Evolutionary conservation across 192 early-diverging fungal species (phyloP).

Genomic region (Entomortierella beljakovae): DNA sequence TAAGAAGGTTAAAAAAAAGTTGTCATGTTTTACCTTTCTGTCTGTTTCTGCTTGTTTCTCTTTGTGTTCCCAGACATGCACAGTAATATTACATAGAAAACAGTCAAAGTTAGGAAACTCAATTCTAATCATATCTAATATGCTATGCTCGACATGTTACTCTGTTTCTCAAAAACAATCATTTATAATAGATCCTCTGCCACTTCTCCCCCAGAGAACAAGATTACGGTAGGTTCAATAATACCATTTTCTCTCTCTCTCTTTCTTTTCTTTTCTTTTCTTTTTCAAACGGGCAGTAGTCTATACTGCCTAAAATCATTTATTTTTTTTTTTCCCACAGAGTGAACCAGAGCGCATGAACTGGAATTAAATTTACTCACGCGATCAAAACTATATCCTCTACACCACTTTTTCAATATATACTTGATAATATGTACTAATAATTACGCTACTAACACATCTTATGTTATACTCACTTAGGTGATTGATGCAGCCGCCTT

Average conservation of each 20-base stretch:
- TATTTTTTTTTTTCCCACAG: constrained; percentile 36
- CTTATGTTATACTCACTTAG: too few relatives aligned
- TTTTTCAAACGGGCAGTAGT: too few relatives aligned
- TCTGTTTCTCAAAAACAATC: not conserved
- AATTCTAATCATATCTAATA: not conserved
- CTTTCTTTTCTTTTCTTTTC: not conserved
- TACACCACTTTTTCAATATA: not conserved
- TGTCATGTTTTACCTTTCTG: not conserved
- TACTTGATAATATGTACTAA: not conserved
- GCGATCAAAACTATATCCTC: constrained; percentile 18
- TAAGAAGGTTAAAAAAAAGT: not conserved
- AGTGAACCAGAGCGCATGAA: not conserved
- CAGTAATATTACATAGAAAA: not conserved
- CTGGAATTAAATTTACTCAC: constrained; percentile 14
- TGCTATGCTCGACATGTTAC: not conserved
- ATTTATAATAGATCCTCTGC: constrained; percentile 1
- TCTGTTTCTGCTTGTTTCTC: not conserved
- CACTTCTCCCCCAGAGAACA: constrained; percentile 39
- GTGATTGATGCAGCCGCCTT: constrained; percentile 46
- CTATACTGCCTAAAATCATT: too few relatives aligned
- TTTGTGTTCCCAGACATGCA: not conserved
- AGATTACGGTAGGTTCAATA: constrained; percentile 32
- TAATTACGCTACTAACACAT: too few relatives aligned
- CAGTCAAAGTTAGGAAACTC: not conserved
- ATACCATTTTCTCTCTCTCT: not conserved